Conservation (phyloP, 768 basidiomycete species). For the Boletus sp. region DNA sequence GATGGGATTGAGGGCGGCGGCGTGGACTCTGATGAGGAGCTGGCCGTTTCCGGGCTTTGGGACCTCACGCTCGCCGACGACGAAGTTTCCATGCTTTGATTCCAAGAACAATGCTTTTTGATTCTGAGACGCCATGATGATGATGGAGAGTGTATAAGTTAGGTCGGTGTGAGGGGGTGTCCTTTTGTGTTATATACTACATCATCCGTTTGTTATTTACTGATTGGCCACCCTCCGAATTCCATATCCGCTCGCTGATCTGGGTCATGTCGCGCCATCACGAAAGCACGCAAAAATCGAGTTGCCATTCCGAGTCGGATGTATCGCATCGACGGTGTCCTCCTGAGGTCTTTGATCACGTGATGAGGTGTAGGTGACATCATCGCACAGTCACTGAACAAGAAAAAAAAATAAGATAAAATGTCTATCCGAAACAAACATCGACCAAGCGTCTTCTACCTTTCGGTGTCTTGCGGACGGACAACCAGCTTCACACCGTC, state of each 20-base stretch:
- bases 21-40: slow-evolving; percentile 39
- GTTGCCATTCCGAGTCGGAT: slow-evolving; percentile 31
- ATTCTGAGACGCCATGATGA: slow-evolving; percentile 23
- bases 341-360: slow-evolving; percentile 24
- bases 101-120: slow-evolving; percentile 31
- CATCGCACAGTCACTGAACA: slow-evolving; percentile 22
- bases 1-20: slow-evolving; percentile 44
- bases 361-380: slow-evolving; percentile 16
- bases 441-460: slow-evolving; percentile 27
- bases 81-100: slow-evolving; percentile 28
- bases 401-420: slow-evolving; percentile 18
- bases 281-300: slow-evolving; percentile 29
- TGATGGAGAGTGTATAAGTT: slow-evolving; percentile 12
- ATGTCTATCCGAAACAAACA: slow-evolving; percentile 22
- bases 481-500: slow-evolving; percentile 45
- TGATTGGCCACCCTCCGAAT: slow-evolving; percentile 30
- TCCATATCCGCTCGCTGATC: slow-evolving; percentile 27
- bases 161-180: neutral
- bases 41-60: slow-evolving; percentile 38
- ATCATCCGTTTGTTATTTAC: slow-evolving; percentile 25
- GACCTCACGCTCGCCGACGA: slow-evolving; percentile 23
- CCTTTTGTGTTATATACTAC: slow-evolving; percentile 11
- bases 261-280: slow-evolving; percentile 29
- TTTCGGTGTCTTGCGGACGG: slow-evolving; percentile 42
- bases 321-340: slow-evolving; percentile 32